Conservation (phyloP, 1,284 basidiomycete genomes). For the Phenoliferia sp. region DNA sequence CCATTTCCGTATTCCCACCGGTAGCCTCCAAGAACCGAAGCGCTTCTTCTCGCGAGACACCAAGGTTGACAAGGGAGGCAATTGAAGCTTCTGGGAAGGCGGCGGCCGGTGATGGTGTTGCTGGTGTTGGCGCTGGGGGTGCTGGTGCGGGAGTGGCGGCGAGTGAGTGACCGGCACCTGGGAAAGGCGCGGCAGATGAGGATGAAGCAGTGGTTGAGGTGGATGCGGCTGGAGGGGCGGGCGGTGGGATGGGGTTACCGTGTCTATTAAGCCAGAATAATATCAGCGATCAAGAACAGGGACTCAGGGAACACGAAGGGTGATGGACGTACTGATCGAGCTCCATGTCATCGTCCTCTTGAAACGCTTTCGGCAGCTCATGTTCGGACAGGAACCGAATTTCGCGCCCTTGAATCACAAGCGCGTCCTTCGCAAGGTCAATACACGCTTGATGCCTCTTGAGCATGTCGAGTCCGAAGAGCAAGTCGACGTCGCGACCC, state of each 20-base stretch:
- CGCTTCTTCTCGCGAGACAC: conserved; percentile 68
- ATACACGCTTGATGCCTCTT: conserved; percentile 95
- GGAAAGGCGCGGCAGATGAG: conserved; percentile 28
- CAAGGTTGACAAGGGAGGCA: conserved; percentile 59
- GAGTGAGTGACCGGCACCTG: conserved; percentile 37
- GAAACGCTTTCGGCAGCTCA: conserved; percentile 65
- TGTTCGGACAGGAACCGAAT: conserved; percentile 89
- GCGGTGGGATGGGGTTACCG: conserved; percentile 33
- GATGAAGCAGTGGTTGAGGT: not conserved
- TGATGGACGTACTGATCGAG: conserved; percentile 33
- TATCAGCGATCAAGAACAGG: not conserved
- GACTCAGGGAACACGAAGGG: not conserved
- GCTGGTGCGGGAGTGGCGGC: conserved; percentile 9
- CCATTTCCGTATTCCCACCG: conserved; percentile 75
- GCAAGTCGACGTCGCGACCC: conserved; percentile 85
- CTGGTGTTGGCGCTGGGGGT: not conserved
- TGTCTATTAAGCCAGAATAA: conserved; percentile 19
- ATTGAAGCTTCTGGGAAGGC: conserved; percentile 37
- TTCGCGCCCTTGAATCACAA: conserved; percentile 81
- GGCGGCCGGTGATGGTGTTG: conserved; percentile 10
- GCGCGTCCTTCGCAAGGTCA: conserved; percentile 79
- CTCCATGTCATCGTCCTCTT: conserved; percentile 34
- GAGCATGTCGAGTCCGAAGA: conserved; percentile 97
- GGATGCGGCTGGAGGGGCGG: conserved; percentile 15
- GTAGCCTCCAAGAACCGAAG: conserved; percentile 70